phyloP scores from a whole-genome alignment of 495 filamentous ascomycete genomes.

The Annulohypoxylon bovei region DNA sequence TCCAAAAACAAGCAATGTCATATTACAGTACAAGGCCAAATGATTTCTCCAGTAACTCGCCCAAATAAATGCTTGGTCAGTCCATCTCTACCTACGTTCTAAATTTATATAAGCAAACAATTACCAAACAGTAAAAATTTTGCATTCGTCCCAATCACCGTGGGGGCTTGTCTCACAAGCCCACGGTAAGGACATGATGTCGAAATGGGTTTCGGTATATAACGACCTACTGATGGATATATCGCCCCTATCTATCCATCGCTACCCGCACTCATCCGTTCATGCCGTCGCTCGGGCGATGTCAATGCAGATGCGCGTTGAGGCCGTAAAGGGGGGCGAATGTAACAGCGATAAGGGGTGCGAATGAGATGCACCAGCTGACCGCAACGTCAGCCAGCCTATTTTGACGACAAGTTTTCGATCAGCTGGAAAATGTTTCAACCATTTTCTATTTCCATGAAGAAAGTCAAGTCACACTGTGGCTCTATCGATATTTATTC shows the following conservation, averaged over 20 bases:
- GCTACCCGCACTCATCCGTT: background rate
- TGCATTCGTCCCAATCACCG: background rate
- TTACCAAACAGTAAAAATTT: background rate
- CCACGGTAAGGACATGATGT: background rate
- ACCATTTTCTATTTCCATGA: background rate
- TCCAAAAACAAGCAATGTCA: background rate
- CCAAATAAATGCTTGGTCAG: background rate
- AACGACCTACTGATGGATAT: background rate
- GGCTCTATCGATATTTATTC: background rate
- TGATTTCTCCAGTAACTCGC: too few species aligned
- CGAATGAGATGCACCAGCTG: slow-evolving; percentile 18
- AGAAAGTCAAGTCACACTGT: background rate
- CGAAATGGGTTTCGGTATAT: background rate
- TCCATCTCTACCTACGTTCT: background rate
- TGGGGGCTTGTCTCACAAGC: background rate
- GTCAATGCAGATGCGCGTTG: background rate
- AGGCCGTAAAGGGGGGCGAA: slow-evolving; percentile 29
- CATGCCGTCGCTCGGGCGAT: background rate
- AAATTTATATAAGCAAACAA: background rate
- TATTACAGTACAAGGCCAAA: too few species aligned
- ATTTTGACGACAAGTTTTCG: background rate
- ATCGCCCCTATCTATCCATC: background rate
- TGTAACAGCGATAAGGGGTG: slow-evolving; percentile 34
- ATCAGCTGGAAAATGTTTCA: background rate
- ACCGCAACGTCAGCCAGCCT: slow-evolving; percentile 24